Base-by-base conservation (phyloP, 768 basidiomycete genomes). In the Ephemerocybe angulata region DNA sequence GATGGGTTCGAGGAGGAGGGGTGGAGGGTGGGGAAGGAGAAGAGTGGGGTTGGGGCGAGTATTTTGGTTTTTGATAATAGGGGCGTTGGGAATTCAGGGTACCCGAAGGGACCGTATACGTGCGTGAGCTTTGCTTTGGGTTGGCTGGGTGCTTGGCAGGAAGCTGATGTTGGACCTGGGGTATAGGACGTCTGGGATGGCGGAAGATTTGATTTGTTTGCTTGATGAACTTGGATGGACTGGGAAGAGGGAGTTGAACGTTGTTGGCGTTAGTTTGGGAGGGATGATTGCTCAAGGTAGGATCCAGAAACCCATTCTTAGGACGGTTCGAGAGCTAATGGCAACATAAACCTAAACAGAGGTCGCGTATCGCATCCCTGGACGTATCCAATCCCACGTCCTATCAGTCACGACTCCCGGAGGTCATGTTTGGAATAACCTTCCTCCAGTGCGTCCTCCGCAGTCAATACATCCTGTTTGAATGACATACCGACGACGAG, bases 231-330 rank as follows among this genome's bases (percentile, higher is more conserved):
- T 93, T 5, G 85, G 81, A 1, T 93, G 90, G 89, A 89, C 79
- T 0, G 75, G 65, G 6, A 69, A 79, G 10, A 79, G 80, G 4
- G 77, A 78, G 46, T 41, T 93, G 5, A 85, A 92, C 62, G 68
- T 93, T 29, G 85, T 93, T 21, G 87, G 91, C 7, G 69, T 82
- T 22, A 90, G 88, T 35, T 67, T 93, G 4, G 91, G 91, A 2
- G 90, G 90, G 4, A 93, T 92, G 90, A 89, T 90, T 48, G 82
- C 88, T 0, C 87, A 89, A 70, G 86, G 87, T 86, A 56, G 29
- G 60, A n/a, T n/a, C n/a, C n/a, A n/a, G n/a, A n/a, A n/a, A n/a
- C 53, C 8, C 38, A 13, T 13, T 24, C 21, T 37, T 11, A 11
- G 48, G 3, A 46, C 12, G 15, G 6, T 22, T 43, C 37, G 15